Evolutionary conservation across 106 monocot species (phyloP), one percentile per base, ranked within the genome.

Genomic region (Hemerocallis citrina): DNA sequence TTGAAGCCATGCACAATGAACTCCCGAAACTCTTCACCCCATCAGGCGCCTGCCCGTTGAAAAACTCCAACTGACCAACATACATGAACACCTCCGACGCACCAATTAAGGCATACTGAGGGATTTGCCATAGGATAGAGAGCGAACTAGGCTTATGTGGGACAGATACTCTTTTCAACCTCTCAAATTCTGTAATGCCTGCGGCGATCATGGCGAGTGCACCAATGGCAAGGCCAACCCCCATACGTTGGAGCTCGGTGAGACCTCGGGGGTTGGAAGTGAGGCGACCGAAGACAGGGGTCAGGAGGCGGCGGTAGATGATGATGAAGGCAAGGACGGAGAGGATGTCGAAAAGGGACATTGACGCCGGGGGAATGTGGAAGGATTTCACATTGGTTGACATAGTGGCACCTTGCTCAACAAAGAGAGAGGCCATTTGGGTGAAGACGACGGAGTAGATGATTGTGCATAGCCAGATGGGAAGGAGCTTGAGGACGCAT

Each of bases 361-460:
- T 89, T 80, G 83, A 77, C 10, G 85, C 81, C 0, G 86, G 74
- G 2, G 91, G 91, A 45, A 92, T 55, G 59, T 72, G 72, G 66
- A 92, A 83, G 33, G 38, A 60, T 4, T 62, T 72, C 11, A 86
- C 22, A 21, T 44, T 43, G 36, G 71, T 61, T 65, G 68, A 38
- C 86, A 92, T 86, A 5, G 23, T 30, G 34, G 78, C 67, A 1
- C 86, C 91, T 67, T 92, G 91, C 54, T 86, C 86, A 50, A 92
- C 91, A 30, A 86, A 86, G 22, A 92, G 59, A 19, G 91, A 86
- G 19, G 86, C 82, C 85, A 86, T 86, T 38, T 92, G 86, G 29
- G 91, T 86, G 74, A 92, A 92, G 45, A 92, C 82, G n/a, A 83
- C 79, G 0, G 85, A 86, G 75, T 86, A 86, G 19, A 85, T 67